These are phyloP conservation scores for Astraeus odoratus DNA, from an alignment of 768 basidiomycete species.

Conservation along the genomic window DNA sequence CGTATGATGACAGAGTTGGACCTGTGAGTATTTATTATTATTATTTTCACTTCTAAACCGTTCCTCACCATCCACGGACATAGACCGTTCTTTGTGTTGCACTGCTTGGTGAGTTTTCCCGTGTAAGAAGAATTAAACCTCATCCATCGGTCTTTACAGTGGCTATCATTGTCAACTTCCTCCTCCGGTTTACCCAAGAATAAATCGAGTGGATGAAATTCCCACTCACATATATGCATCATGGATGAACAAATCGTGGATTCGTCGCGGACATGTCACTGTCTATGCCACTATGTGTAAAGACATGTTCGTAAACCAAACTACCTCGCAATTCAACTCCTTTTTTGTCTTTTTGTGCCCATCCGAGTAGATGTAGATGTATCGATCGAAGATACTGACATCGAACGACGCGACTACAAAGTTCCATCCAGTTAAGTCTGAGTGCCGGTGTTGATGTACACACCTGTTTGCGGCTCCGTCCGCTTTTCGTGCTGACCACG, in stretches of 20 bases:
- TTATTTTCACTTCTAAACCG: constrained; percentile 5
- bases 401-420: constrained; percentile 50
- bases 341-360: constrained; percentile 53
- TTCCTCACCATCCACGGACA: constrained; percentile 9
- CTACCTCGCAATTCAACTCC: constrained; percentile 27
- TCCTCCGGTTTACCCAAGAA: constrained; percentile 61
- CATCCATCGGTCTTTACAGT: constrained; percentile 35
- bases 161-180: constrained; percentile 79
- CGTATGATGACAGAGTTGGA: constrained; percentile 94
- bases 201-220: constrained; percentile 7
- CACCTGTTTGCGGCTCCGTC: constrained; percentile 54
- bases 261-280: constrained; percentile 2
- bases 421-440: constrained; percentile 1
- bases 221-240: not conserved
- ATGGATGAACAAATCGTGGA: constrained; percentile 12
- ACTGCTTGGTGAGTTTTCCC: constrained; percentile 53
- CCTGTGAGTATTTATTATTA: constrained; percentile 60
- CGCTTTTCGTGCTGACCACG: constrained; percentile 52
- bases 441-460: not conserved
- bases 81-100: constrained; percentile 81
- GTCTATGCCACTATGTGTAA: constrained; percentile 1
- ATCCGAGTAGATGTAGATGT: constrained; percentile 50
- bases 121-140: not conserved
- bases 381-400: constrained; percentile 73
- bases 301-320: not conserved